A percentile compares a stretch with the other conserved stretches of the same genome.
These are phyloP conservation scores for Oidium heveae DNA, from an alignment of 2,329 filamentous ascomycete species.

Conservation along the genomic window DNA sequence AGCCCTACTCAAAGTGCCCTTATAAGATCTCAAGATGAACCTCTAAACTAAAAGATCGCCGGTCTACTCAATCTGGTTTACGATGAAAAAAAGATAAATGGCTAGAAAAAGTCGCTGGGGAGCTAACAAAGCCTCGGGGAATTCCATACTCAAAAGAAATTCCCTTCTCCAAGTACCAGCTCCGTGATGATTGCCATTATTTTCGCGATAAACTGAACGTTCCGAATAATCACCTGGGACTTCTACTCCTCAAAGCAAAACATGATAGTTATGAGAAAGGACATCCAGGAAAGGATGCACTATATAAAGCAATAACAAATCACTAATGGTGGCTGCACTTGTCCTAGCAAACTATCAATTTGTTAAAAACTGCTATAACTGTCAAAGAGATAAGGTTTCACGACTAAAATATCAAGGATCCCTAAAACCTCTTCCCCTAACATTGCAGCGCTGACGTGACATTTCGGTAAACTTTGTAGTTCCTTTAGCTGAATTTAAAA, in stretches of 20 bases:
- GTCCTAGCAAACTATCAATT: not conserved
- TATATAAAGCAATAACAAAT: not conserved
- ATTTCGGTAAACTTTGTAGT: not conserved
- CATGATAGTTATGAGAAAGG: not conserved
- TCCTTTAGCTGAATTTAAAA: not conserved
- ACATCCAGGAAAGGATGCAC: not conserved
- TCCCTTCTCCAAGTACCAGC: not conserved
- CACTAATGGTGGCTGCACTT: not conserved
- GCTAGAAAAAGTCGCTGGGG: too few relatives aligned
- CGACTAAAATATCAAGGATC: not conserved
- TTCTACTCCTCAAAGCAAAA: not conserved
- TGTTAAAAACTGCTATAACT: not conserved
- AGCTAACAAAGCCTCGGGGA: too few relatives aligned
- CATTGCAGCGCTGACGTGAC: not conserved
- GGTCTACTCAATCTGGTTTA: too few relatives aligned
- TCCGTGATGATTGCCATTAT: not conserved
- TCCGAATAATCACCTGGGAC: not conserved
- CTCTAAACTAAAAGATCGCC: too few relatives aligned
- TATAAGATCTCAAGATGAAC: too few relatives aligned
- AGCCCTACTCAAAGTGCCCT: too few relatives aligned
- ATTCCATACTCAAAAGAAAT: too few relatives aligned
- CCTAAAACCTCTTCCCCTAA: not conserved
- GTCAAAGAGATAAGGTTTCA: not conserved
- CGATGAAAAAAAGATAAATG: too few relatives aligned
- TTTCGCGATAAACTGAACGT: not conserved